Base-by-base conservation (phyloP, 2,329 filamentous ascomycete genomes). In the Rhytidhysteron rufulum region DNA sequence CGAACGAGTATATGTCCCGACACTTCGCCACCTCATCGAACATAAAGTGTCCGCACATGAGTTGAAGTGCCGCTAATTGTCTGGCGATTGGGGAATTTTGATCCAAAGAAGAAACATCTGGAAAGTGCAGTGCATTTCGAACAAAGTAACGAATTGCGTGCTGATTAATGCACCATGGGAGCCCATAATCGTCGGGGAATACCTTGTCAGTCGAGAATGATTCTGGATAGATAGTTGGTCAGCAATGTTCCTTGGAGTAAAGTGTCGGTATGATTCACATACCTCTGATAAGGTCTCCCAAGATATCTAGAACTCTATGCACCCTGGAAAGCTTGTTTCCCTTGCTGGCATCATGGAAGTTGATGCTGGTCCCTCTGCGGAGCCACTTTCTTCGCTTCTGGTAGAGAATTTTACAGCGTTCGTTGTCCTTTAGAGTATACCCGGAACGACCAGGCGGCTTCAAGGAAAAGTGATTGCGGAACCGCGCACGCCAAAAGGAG, bases 401-500 rank as follows among this genome's bases (percentile, higher is more conserved):
- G 45, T 73, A 73, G 31, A 56, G 32, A 6, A 50, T 54, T 42
- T 59, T 65, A 41, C 70, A 49, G 5, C 62, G 48, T 7, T 47
- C 34, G 38, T 64, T 62, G 39, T 41, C 32, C 39, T 38, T 36
- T 32, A 55, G 31, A 19, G 34, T 38, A n/a, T n/a, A n/a, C n/a
- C n/a, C n/a, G 35, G 48, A 29, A 9, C 22, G 25, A 24, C 19
- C 7, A 5, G 30, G 43, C 1, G 43, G 25, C 4, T 44, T 45
- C 35, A 49, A 41, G 22, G 75, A 74, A 46, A 69, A 79, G 19
- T 41, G 57, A 17, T 56, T 40, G 11, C 61, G 51, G 48, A 73
- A 78, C 15, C 59, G 63, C 27, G 52, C 46, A 25, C 69, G 67
- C 75, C 75, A 79, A 51, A 77, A 71, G 5, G 65, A 69, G 18